Conservation (phyloP, 345 rosid genomes). For the Kandelia obovata region DNA sequence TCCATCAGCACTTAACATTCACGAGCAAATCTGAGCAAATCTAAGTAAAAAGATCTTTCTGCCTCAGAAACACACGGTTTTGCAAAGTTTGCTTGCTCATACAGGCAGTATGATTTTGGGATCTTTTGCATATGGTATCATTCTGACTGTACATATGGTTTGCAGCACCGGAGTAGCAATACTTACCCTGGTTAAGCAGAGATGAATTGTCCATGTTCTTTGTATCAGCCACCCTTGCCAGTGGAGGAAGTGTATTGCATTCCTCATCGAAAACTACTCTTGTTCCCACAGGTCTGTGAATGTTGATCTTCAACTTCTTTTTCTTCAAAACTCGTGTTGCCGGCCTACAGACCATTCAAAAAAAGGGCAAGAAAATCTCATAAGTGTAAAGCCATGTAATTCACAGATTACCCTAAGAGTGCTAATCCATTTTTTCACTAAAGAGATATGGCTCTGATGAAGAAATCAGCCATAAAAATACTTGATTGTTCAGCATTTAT, state of each 20-base stretch:
- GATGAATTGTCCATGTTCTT: slow-evolving; percentile 30
- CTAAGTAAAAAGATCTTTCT: background rate
- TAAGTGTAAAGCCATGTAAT: background rate
- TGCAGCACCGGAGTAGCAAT: background rate
- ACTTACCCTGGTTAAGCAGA: slow-evolving; percentile 67
- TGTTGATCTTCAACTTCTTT: slow-evolving; percentile 83
- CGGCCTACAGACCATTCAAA: slow-evolving; percentile 42
- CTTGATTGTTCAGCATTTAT: background rate
- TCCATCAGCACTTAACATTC: too few relatives aligned
- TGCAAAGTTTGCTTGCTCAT: too few relatives aligned
- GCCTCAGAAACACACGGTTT: background rate
- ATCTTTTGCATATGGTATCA: background rate
- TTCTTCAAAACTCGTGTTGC: slow-evolving; percentile 68
- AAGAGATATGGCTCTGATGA: background rate
- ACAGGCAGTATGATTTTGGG: too few relatives aligned
- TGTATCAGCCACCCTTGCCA: slow-evolving; percentile 66
- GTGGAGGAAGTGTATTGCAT: slow-evolving; percentile 74
- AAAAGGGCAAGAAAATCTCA: background rate
- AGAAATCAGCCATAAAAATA: background rate
- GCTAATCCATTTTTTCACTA: background rate
- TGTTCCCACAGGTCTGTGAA: slow-evolving; percentile 71
- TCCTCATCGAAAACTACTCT: slow-evolving; percentile 81
- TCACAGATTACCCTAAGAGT: background rate
- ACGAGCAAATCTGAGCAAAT: too few relatives aligned
- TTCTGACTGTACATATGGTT: background rate